Conservation (phyloP, 2,329 filamentous ascomycete genomes). For the Apiospora hydei region DNA sequence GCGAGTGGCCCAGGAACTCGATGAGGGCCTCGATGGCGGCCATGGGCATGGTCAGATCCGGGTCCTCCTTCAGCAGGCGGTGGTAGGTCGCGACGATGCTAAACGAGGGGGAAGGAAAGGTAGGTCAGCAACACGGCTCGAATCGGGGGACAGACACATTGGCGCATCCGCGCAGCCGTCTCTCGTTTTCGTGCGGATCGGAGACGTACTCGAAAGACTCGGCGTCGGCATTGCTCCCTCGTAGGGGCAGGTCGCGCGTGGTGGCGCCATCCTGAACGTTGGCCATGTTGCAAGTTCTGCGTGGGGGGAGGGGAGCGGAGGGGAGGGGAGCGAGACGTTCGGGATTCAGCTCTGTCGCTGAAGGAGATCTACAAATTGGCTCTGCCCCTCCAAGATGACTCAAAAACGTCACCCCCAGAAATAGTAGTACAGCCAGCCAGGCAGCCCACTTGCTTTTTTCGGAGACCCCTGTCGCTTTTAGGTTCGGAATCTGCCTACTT, state of each 20-base stretch:
- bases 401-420: slow-evolving; percentile 6
- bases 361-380: neutral
- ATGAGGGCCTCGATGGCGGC: slow-evolving; percentile 94
- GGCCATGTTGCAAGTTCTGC: slow-evolving; percentile 21
- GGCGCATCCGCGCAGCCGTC: neutral
- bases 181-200: neutral
- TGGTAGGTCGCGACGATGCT: slow-evolving; percentile 65
- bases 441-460: slow-evolving; percentile 18
- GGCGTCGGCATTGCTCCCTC: slow-evolving; percentile 25
- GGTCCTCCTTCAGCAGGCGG: slow-evolving; percentile 67
- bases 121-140: neutral
- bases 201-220: slow-evolving; percentile 28
- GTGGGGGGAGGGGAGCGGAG: too few species aligned
- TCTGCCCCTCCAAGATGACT: slow-evolving; percentile 19
- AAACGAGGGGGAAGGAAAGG: slow-evolving; percentile 1
- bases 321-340: slow-evolving; percentile 1
- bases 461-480: slow-evolving; percentile 2
- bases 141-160: neutral
- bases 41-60: slow-evolving; percentile 92
- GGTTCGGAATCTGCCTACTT: neutral
- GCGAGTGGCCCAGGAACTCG: slow-evolving; percentile 79
- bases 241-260: slow-evolving; percentile 26
- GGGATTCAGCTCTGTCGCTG: neutral
- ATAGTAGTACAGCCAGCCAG: neutral
- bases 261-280: slow-evolving; percentile 18